Evolutionary conservation across 148 eudicot genomes (phyloP), one percentile per base, ranked within the genome.

Genomic region (Vaccinium vitisidaea): DNA sequence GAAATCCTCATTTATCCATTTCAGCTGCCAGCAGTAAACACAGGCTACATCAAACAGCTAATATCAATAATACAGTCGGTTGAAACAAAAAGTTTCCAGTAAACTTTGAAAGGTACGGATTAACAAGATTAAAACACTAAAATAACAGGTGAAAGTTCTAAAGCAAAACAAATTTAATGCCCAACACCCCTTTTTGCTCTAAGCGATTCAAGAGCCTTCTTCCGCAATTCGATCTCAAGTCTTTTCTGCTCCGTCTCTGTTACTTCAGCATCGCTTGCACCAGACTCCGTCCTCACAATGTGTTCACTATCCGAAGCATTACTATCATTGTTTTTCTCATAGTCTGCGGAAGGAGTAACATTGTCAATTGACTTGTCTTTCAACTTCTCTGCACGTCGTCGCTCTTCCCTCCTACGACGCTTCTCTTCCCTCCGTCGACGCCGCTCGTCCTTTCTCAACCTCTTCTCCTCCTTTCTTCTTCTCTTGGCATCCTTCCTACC

Each of bases 11-110:
- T 91, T 86, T 88, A 92, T 93, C 94, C 95, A 93, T 91, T 90
- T 91, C 92, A 94, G 93, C 99, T 94, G 99, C 95, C 94, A 94
- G 91, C 94, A 94, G 93, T 88, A 94, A 92, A 96, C 90, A 94
- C 87, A 90, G 91, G 89, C 85, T 73, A 90, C 88, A 96, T 96
- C 92, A 96, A 96, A 85, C 80, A 87, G 81, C 88, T 84, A 43
- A 43, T 43, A 92, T 87, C 69, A 87, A 91, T 82, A 89, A 88
- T 87, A 94, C 97, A 91, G 52, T 43, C 80, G 81, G 54, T 67
- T 80, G 80, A 88, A 88, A 87, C 85, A 86, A 67, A 56, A 82
- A 79, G 79, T 77, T 86, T 83, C 85, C 67, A 79, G 12, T 59
- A 48, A 80, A 75, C 39, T 75, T 27, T 39, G 70, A 83, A 74